Evolutionary conservation across 768 basidiomycete genomes (phyloP).

Genomic region (Tricholoma sp.): DNA sequence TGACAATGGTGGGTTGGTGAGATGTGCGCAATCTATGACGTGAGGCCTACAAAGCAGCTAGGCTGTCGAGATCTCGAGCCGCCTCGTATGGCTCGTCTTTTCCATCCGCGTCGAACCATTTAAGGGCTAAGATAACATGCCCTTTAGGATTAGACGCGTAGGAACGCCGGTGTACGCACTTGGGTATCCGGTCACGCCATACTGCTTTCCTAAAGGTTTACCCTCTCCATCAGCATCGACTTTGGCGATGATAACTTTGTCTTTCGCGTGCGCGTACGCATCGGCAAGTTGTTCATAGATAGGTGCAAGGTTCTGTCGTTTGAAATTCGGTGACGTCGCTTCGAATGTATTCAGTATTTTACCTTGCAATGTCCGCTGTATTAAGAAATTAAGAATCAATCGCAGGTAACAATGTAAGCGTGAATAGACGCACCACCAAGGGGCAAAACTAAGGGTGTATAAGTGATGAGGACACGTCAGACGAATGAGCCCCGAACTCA

Average conservation of each 20-base stretch:
- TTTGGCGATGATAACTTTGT: conserved; percentile 86
- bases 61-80: conserved; percentile 74
- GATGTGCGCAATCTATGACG: neutral
- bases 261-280: conserved; percentile 71
- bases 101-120: conserved; percentile 82
- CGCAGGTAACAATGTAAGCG: neutral
- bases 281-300: conserved; percentile 85
- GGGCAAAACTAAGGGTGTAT: conserved; percentile 72
- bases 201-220: conserved; percentile 68
- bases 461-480: conserved; percentile 4
- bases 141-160: neutral
- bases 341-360: conserved; percentile 9
- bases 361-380: conserved; percentile 85
- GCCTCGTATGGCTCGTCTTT: conserved; percentile 64
- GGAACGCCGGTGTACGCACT: conserved; percentile 48
- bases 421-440: conserved; percentile 67
- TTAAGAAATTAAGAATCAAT: conserved; percentile 1
- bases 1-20: neutral
- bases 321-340: conserved; percentile 3
- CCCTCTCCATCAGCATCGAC: conserved; percentile 90
- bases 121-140: conserved; percentile 55
- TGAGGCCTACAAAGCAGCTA: conserved; percentile 65
- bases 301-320: conserved; percentile 77
- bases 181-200: conserved; percentile 79
- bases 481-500: conserved; percentile 34